phyloP scores from a whole-genome alignment of 495 filamentous ascomycete genomes.

The Staphylotrichum tortipilum region DNA sequence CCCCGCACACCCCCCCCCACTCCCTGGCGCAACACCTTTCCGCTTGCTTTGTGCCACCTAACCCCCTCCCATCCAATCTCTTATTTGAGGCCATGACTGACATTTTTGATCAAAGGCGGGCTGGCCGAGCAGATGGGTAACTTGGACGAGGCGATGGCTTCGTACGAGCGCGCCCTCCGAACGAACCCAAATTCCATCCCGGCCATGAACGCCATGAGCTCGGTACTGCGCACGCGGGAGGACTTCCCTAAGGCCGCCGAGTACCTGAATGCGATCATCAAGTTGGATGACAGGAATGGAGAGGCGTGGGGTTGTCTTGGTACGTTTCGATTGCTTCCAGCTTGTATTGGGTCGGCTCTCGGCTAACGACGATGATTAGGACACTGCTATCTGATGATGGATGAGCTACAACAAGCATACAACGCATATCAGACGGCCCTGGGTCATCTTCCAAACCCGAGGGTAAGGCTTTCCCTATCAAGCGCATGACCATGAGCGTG shows the following conservation, averaged over 20 bases:
- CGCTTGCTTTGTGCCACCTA: too few relatives aligned
- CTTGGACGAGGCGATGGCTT: conserved; percentile 73
- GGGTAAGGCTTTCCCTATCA: conserved; percentile 48
- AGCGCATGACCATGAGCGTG: neutral
- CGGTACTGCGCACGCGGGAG: conserved; percentile 82
- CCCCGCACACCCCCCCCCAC: neutral
- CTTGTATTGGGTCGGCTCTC: neutral
- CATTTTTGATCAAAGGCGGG: conserved; percentile 50
- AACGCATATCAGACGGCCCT: conserved; percentile 95
- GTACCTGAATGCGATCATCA: conserved; percentile 82
- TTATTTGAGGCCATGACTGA: too few relatives aligned
- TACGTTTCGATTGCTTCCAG: conserved; percentile 29
- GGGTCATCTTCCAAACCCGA: conserved; percentile 87
- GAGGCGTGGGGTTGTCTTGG: conserved; percentile 96
- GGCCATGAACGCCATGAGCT: conserved; percentile 90
- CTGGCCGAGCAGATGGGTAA: conserved; percentile 84
- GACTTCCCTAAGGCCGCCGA: conserved; percentile 92
- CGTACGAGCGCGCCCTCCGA: conserved; percentile 81
- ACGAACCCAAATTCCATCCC: conserved; percentile 84
- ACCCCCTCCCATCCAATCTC: too few relatives aligned
- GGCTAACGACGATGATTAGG: conserved; percentile 39
- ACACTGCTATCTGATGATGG: conserved; percentile 98
- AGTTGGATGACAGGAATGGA: conserved; percentile 79
- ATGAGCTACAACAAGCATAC: conserved; percentile 94
- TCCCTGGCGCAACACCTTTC: too few relatives aligned